Conservation (phyloP, 495 filamentous ascomycete species). For the Oidiodendron maius region DNA sequence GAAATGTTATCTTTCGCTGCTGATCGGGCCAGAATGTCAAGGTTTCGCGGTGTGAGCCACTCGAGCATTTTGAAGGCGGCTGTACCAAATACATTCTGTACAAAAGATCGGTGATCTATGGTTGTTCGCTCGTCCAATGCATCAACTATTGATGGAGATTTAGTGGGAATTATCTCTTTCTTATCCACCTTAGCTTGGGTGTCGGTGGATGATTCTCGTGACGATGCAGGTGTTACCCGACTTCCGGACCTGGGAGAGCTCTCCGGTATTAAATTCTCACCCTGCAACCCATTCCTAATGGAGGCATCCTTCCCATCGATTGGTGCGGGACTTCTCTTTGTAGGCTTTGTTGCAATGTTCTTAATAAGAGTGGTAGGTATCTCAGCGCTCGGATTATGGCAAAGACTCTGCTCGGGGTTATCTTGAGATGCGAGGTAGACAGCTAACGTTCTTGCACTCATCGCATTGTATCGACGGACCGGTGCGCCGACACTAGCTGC, state of each 20-base stretch:
- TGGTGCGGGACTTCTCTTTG: not conserved
- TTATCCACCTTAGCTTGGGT: not conserved
- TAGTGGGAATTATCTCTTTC: not conserved
- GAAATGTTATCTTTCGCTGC: not conserved
- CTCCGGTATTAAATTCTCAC: not conserved
- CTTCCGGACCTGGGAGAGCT: not conserved
- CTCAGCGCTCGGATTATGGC: slow-evolving; percentile 40
- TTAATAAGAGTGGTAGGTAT: slow-evolving; percentile 27
- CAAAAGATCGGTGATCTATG: slow-evolving; percentile 80
- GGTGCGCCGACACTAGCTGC: slow-evolving; percentile 49
- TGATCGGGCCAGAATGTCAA: slow-evolving; percentile 10
- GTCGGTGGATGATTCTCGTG: not conserved
- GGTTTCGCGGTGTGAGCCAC: slow-evolving; percentile 55
- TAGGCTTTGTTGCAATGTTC: slow-evolving; percentile 4
- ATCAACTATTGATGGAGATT: not conserved
- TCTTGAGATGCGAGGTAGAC: slow-evolving; percentile 74
- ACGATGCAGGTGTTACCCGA: not conserved
- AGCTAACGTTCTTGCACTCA: slow-evolving; percentile 72
- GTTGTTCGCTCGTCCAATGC: slow-evolving; percentile 32
- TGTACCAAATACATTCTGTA: slow-evolving; percentile 76
- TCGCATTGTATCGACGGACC: slow-evolving; percentile 62
- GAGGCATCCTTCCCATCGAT: not conserved
- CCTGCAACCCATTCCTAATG: not conserved
- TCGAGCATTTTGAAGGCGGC: slow-evolving; percentile 73
- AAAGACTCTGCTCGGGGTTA: slow-evolving; percentile 68